Conservation (phyloP, 2,329 filamentous ascomycete species). For the Emmonsiellopsis sp. region DNA sequence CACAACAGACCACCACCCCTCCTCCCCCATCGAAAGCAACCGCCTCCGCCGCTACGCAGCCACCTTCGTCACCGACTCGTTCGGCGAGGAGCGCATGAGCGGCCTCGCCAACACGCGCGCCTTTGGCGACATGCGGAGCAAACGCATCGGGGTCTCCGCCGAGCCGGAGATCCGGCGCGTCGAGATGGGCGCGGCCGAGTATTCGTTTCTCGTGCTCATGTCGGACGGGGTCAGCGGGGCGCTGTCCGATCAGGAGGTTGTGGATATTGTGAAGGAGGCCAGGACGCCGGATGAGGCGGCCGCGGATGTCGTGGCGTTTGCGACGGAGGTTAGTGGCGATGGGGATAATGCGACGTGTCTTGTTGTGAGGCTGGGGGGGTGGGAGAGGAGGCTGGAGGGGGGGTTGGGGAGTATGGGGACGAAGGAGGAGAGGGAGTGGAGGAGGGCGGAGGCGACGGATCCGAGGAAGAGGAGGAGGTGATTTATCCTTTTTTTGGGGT, state of each 20-base stretch:
- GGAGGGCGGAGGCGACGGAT: constrained; percentile 69
- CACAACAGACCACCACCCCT: constrained; percentile 87
- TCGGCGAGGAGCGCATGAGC: constrained; percentile 91
- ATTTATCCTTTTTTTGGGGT: constrained; percentile 8
- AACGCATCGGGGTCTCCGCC: constrained; percentile 86
- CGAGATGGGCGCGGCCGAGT: constrained; percentile 74
- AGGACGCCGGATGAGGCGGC: constrained; percentile 81
- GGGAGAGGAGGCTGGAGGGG: constrained; percentile 61
- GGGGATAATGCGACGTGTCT: constrained; percentile 57
- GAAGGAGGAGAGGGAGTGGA: constrained; percentile 80
- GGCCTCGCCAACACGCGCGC: constrained; percentile 88
- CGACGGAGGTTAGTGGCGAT: constrained; percentile 67
- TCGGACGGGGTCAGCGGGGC: constrained; percentile 83
- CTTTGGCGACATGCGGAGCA: constrained; percentile 86
- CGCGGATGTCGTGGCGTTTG: constrained; percentile 70
- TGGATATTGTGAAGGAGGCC: constrained; percentile 90
- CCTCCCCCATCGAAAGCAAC: constrained; percentile 71
- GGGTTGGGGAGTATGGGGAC: constrained; percentile 83
- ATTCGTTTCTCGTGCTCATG: constrained; percentile 79
- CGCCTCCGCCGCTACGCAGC: constrained; percentile 78
- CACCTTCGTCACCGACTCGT: constrained; percentile 86
- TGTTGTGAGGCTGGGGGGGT: constrained; percentile 54
- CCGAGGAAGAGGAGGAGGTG: constrained; percentile 58
- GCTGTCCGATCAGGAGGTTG: constrained; percentile 85
- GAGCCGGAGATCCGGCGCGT: constrained; percentile 80